phyloP scores from a whole-genome alignment of 352 stramenopile genomes.

The Phytophthora fragariaefolia region DNA sequence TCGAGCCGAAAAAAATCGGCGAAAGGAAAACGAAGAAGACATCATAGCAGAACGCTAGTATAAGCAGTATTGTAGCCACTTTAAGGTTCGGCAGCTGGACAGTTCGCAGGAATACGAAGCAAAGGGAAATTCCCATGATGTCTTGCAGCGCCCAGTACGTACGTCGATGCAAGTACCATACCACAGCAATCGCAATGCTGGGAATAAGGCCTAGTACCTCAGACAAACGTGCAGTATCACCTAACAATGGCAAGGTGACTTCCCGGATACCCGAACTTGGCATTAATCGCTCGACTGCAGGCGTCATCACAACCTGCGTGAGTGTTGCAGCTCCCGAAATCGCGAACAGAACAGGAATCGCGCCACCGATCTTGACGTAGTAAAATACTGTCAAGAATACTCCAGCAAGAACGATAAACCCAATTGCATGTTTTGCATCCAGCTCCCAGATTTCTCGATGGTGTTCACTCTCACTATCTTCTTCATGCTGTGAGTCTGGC shows the following conservation, averaged over 20 bases:
- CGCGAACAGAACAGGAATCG: conserved; percentile 76
- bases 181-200: conserved; percentile 44
- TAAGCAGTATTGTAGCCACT: conserved; percentile 90
- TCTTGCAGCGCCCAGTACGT: conserved; percentile 91
- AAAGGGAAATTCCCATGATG: conserved; percentile 92
- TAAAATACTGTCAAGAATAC: conserved; percentile 76
- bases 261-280: conserved; percentile 45
- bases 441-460: conserved; percentile 63
- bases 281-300: conserved; percentile 43
- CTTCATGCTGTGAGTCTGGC: conserved; percentile 14
- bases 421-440: conserved; percentile 62
- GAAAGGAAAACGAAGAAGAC: conserved; percentile 97
- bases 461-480: conserved; percentile 13
- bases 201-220: conserved; percentile 56
- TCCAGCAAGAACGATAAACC: conserved; percentile 67
- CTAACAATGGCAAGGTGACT: conserved; percentile 43
- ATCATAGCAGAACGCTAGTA: conserved; percentile 94
- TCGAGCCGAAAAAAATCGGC: conserved; percentile 86
- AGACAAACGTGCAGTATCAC: conserved; percentile 48
- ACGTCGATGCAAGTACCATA: conserved; percentile 73
- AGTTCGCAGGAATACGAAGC: conserved; percentile 91
- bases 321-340: conserved; percentile 59
- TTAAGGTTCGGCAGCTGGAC: conserved; percentile 93
- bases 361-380: conserved; percentile 64
- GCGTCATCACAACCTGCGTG: conserved; percentile 59